Evolutionary conservation across 352 stramenopile species (phyloP).

Genomic region (Pythium guiyangense): DNA sequence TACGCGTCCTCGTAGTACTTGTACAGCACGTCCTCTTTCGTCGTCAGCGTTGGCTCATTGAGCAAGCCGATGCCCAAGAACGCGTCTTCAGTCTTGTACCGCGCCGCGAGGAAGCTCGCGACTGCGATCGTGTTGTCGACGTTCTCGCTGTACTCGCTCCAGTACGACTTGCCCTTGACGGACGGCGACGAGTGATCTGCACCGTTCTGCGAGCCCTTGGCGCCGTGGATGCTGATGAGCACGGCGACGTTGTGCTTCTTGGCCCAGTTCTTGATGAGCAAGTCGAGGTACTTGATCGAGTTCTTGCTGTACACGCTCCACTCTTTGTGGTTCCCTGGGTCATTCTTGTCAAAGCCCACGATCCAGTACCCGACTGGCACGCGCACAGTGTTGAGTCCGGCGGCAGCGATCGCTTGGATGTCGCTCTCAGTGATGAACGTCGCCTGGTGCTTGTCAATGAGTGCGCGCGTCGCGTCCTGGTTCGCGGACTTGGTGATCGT

Average conservation of each 20-base stretch:
- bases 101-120: constrained; percentile 43
- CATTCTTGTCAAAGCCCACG: constrained; percentile 57
- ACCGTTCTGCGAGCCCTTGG: constrained; percentile 34
- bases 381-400: too few relatives aligned
- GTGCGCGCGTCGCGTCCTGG: constrained; percentile 26
- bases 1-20: constrained; percentile 78
- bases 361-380: constrained; percentile 50
- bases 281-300: too few relatives aligned
- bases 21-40: constrained; percentile 50
- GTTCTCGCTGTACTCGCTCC: constrained; percentile 50
- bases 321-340: constrained; percentile 30
- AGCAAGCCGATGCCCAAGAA: constrained; percentile 73
- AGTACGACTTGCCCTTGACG: constrained; percentile 36
- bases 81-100: constrained; percentile 59
- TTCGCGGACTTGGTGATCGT: constrained; percentile 41
- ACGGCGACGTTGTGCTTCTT: too few relatives aligned
- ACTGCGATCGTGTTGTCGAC: constrained; percentile 48
- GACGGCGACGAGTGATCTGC: constrained; percentile 42
- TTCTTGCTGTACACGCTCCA: constrained; percentile 26
- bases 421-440: constrained; percentile 71
- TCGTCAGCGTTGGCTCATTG: constrained; percentile 63
- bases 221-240: constrained; percentile 5
- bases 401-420: constrained; percentile 52
- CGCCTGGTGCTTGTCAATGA: constrained; percentile 49
- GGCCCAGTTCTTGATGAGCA: too few relatives aligned